Base-by-base conservation (phyloP, 2,329 filamentous ascomycete species). In the Chaetomium olivaceum region DNA sequence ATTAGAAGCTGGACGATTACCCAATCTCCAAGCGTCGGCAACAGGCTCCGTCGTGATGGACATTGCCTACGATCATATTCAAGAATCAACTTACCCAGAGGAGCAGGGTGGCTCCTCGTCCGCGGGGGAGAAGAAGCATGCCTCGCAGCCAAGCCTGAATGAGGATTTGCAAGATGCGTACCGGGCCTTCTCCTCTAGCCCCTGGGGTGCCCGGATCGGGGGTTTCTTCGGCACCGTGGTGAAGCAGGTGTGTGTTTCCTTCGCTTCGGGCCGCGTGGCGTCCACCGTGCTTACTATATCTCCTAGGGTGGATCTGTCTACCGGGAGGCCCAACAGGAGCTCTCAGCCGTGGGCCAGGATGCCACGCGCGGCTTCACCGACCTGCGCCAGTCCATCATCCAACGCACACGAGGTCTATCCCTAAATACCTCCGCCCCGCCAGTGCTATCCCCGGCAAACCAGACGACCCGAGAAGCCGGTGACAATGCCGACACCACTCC, bases 51-150 rank as follows among this genome's bases (percentile, higher is more conserved):
- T 23, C 60, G 74, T 70, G 70, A 98, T 99, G 95, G 95, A 99
- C 86, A 84, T 96, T 75, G 93, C 93, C 54, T 99, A 98, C 85
- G 95, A 99, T 76, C 93, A 97, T 78, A 96, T 98, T 74, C 89
- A 92, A 76, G 92, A 97, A 81, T 89, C 95, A 77, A 85, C 87
- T 60, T 85, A 91, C 68, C 82, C 86, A 48, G 85, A 87, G 72
- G 82, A 88, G 64, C 75, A 82, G 66, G 67, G 69, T 70, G 67
- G 72, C n/a, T 48, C 46, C n/a, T 66, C 68, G 66, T 51, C 73
- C 46, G 79, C 80, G 52, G 77, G 77, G 56, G 75, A 80, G 25
- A 78, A 79, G 67, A 75, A 81, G 71, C 73, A 78, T 59, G 79
- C 80, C 63, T 76, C 76, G 65, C 78, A 82, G 70, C 76, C 80